Base-by-base conservation (phyloP, 2,329 filamentous ascomycete genomes). In the Venturia effusa region DNA sequence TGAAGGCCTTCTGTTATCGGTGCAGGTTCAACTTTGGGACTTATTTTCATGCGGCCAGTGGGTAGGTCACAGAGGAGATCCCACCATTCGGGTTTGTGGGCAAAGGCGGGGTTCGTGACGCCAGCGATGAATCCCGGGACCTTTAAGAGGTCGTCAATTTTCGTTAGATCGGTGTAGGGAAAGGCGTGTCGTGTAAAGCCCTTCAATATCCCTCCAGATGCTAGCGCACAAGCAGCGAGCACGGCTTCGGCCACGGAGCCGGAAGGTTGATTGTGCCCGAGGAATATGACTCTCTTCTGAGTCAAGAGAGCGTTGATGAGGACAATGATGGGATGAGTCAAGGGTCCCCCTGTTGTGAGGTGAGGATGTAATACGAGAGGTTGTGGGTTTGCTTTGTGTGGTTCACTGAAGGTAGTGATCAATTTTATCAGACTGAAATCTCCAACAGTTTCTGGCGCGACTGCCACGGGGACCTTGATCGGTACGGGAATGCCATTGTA, bases 221-320 rank as follows among this genome's bases (percentile, higher is more conserved):
- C 93, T 59, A 99, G 82, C 13, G 94, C 91, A 74, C 94, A 99
- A 1, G 94, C 92, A n/a, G 92, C 94, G 10, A 99, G 83, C 3
- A 99, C 94, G n/a, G 94, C 93, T 77, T 99, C 93, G 1, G 94
- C 94, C 32, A 99, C 94, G 72, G 97, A 92, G 27, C 92, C 92
- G 0, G 94, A 97, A 0, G 94, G 93, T 74, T 93, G 87, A 71
- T 96, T 96, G 78, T 99, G 89, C 3, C 94, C 94, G 7, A 99
- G 81, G 74, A 99, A 99, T 66, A 99, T 92, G 71, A 99, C 85
- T 62, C 94, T 87, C 77, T 99, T 99, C 73, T 99, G 93, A 0
- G 94, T 99, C 62, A 99, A 81, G 67, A 99, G 86, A 0, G 92
- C 94, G 72, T 99, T 99, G 70, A 94, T 87, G 30, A 99, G 84